These are phyloP conservation scores for Plantago rigida DNA, from an alignment of 305 asterid species.

Conservation along the genomic window DNA sequence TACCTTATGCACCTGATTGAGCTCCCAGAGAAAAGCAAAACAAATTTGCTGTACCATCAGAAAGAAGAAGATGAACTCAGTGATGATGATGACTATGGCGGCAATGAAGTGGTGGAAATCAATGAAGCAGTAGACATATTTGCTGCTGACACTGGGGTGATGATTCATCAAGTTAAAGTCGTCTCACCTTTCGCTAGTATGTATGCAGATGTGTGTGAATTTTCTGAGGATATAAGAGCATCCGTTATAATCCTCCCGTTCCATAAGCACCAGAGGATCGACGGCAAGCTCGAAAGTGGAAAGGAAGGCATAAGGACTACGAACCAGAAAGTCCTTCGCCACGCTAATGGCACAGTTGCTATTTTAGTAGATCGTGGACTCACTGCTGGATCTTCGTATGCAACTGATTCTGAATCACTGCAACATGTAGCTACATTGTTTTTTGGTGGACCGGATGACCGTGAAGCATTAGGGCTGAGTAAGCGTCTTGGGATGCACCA, in stretches of 20 bases:
- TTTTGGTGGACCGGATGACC: slow-evolving; percentile 93
- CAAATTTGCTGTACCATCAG: slow-evolving; percentile 61
- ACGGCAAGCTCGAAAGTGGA: slow-evolving; percentile 76
- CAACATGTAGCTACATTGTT: slow-evolving; percentile 76
- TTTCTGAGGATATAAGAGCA: slow-evolving; percentile 61
- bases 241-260: slow-evolving; percentile 72
- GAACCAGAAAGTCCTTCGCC: slow-evolving; percentile 74
- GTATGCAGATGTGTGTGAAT: slow-evolving; percentile 61
- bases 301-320: slow-evolving; percentile 81
- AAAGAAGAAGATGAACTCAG: slow-evolving; percentile 78
- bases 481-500: slow-evolving; percentile 77
- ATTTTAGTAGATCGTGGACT: slow-evolving; percentile 86
- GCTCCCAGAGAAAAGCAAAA: slow-evolving; percentile 68
- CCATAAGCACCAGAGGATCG: slow-evolving; percentile 95
- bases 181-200: slow-evolving; percentile 62
- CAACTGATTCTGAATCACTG: slow-evolving; percentile 46
- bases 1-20: slow-evolving; percentile 84
- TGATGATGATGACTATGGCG: slow-evolving; percentile 87
- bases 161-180: slow-evolving; percentile 57
- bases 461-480: slow-evolving; percentile 85
- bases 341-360: slow-evolving; percentile 74
- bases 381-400: slow-evolving; percentile 41
- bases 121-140: slow-evolving; percentile 86
- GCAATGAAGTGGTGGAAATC: slow-evolving; percentile 87
- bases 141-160: slow-evolving; percentile 55